Evolutionary conservation across 73 alveolate genomes (phyloP), one percentile per base, ranked within the genome.

Genomic region (Blepharisma japonicum): DNA sequence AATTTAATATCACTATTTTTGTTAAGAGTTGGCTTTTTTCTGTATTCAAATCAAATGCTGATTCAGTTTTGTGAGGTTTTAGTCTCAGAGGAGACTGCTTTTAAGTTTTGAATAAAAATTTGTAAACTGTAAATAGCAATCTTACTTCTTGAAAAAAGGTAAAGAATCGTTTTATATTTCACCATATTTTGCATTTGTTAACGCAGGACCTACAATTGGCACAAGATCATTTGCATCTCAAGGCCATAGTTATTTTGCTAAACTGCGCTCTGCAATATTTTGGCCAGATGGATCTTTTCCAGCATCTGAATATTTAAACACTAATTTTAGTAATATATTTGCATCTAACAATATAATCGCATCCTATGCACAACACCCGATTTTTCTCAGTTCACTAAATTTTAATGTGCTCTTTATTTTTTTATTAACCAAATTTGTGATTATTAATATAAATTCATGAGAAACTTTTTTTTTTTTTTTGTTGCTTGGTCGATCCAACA

Each of bases 121-220:
- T 32, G 94, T 87, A 21, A 77, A 68, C 18, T 82, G 87, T 7
- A 87, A 55, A 53, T 77, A 87, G 78, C 94, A 87, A 48, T 50
- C 85, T 50, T 3, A 87, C 71, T 32, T 77, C 42, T 9, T 72
- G 68, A n/a, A n/a, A n/a, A 55, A 55, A 68, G 48, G 50, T 7
- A 86, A 55, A 53, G 68, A 55, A 32, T 87, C 87, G 0, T 71
- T 49, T 66, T 83, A 68, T 87, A 87, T 77, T n/a, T 27, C 32
- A 0, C 25, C 14, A 42, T 71, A 83, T 38, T 83, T 61, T 23
- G 77, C 89, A 18, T 80, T 47, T n/a, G 86, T 79, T n/a, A 79
- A 61, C 56, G 21, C 71, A 66, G 45, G 51, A 45, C 18, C 74
- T n/a, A 61, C 74, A 8, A 14, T 61, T 25, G 74, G 74, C 46